These are phyloP conservation scores for Candida germanica DNA, from an alignment of 805 yeast genomes.

Conservation along the genomic window DNA sequence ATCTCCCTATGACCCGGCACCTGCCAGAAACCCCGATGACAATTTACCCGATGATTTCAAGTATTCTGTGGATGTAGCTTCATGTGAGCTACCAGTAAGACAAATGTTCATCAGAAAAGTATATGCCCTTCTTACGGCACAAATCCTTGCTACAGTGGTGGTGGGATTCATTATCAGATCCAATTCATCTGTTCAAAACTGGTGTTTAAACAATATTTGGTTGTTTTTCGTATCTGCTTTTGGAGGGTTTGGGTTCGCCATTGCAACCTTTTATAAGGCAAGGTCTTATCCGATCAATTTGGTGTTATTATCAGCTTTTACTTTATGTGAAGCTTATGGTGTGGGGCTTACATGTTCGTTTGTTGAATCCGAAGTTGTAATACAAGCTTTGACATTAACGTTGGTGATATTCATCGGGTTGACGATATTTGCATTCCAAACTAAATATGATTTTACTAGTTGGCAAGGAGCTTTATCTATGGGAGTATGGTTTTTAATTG, in stretches of 20 bases:
- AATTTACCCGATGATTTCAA: conserved; percentile 74
- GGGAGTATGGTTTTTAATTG: conserved; percentile 65
- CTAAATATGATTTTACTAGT: conserved; percentile 69
- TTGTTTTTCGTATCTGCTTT: conserved; percentile 51
- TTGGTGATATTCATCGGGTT: conserved; percentile 71
- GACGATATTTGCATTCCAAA: conserved; percentile 71
- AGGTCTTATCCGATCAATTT: conserved; percentile 68
- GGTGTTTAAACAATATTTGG: conserved; percentile 61
- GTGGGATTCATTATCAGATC: conserved; percentile 51
- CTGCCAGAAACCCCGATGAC: conserved; percentile 27
- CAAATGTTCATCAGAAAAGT: conserved; percentile 77
- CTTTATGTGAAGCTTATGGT: conserved; percentile 69
- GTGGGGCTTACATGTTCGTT: conserved; percentile 65
- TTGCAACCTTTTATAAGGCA: conserved; percentile 62
- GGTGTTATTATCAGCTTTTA: conserved; percentile 59
- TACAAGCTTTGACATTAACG: conserved; percentile 72
- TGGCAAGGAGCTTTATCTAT: conserved; percentile 58
- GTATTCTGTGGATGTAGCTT: conserved; percentile 70
- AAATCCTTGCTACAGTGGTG: conserved; percentile 58
- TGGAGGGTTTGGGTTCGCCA: conserved; percentile 61
- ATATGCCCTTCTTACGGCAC: conserved; percentile 65
- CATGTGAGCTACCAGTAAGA: conserved; percentile 73
- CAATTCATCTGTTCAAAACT: conserved; percentile 43
- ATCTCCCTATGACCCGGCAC: conserved; percentile 14
- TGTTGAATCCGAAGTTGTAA: conserved; percentile 58